Base-by-base conservation (phyloP, 2,329 filamentous ascomycete species). In the Coniochaeta prunicola region DNA sequence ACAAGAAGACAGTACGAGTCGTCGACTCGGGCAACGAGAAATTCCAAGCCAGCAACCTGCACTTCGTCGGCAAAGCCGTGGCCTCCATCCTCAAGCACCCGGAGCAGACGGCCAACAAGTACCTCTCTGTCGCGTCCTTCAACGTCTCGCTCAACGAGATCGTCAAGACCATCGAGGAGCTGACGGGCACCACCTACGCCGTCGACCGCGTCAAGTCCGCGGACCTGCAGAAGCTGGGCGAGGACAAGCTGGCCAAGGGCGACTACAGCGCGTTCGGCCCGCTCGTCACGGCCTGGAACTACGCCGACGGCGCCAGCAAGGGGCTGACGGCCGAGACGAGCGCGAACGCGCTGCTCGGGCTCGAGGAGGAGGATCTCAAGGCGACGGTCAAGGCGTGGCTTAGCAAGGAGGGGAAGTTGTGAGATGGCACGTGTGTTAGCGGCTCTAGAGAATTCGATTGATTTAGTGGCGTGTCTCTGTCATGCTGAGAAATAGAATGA, bases 91-190 rank as follows among this genome's bases (percentile, higher is more conserved):
- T 88, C 17, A 73, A 72, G 65, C 76, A 70, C 40, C 75, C 78
- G 0, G 74, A 76, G 1, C 70, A 77, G 59, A 86, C 83, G 0
- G 77, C 75, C 36, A 88, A 88, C 67, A 75, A 80, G 61, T 82
- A 84, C 67, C 68, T 89, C 31, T 77, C 77, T 56, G 71, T 87
- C 17, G 64, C 82, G 2, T 84, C 80, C 0, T 83, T 86, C 63
- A 78, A 78, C 31, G 77, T 80, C 0, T 79, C 80, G 1, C 84
- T 87, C 69, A 81, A 81, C 19, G 76, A 87, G 62, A 69, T 89
- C 1, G 66, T 88, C 1, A 69, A 71, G 13, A 67, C 76, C 0
- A 70, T 82, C 2, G 82, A 89, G 69, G 77, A 79, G 59, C 70
- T 76, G 12, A 81, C 80, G 0, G 78, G 77, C 2, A 66, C 71